phyloP scores from a whole-genome alignment of 768 basidiomycete genomes.

The Baorangia bicolor region DNA sequence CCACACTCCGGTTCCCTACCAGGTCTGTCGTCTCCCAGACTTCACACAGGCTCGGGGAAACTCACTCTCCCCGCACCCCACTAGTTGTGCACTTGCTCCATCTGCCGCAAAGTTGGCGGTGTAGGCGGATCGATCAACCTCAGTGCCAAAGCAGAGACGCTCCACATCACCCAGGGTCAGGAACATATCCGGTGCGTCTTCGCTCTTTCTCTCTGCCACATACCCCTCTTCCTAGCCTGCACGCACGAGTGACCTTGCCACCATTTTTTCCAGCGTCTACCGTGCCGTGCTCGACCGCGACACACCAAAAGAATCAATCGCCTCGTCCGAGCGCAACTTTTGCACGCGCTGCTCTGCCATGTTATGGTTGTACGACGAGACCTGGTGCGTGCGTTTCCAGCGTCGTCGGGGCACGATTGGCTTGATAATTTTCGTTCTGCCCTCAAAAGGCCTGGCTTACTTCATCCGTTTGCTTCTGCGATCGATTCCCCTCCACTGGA shows the following conservation, averaged over 20 bases:
- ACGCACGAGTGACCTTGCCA: background rate
- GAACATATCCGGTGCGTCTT: constrained; percentile 50
- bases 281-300: constrained; percentile 61
- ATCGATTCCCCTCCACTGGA: constrained; percentile 62
- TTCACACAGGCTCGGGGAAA: background rate
- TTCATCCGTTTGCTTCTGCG: constrained; percentile 69
- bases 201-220: background rate
- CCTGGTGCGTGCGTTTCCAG: constrained; percentile 41
- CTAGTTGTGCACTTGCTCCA: constrained; percentile 64
- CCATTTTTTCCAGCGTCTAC: constrained; percentile 44
- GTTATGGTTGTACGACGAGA: constrained; percentile 62
- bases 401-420: background rate
- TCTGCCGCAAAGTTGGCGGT: constrained; percentile 71
- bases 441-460: constrained; percentile 51
- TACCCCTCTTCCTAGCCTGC: background rate
- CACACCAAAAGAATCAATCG: constrained; percentile 45
- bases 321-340: constrained; percentile 60
- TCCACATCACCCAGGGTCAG: constrained; percentile 51
- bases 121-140: constrained; percentile 65
- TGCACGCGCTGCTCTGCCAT: constrained; percentile 63
- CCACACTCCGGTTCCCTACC: constrained; percentile 63
- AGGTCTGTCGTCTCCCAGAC: constrained; percentile 35
- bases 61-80: background rate
- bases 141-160: constrained; percentile 50
- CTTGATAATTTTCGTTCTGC: background rate